Base-by-base conservation (phyloP, 2,329 filamentous ascomycete genomes). In the Colletotrichum agaves region DNA sequence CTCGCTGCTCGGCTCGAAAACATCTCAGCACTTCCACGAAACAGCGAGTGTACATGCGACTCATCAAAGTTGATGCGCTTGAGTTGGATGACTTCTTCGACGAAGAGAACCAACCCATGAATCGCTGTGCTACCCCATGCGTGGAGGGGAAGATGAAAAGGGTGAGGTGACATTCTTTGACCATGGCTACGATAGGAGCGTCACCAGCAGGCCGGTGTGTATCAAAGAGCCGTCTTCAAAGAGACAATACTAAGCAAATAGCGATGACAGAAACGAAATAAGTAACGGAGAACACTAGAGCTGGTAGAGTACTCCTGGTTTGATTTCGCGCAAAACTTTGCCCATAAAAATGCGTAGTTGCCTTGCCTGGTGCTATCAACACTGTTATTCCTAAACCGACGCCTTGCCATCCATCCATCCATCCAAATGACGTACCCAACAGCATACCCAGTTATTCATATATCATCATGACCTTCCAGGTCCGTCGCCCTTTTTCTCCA, bases 71-170 rank as follows among this genome's bases (percentile, higher is more conserved):
- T 0, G 1, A 60, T 1, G 35, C 31, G 4, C 41, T 60, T 6
- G 35, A 55, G n/a, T 11, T 65, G 2, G 15, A 60, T 13, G 63
- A 50, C 1, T 63, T 56, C 12, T 31, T 63, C 12, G 59, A 57
- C 11, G 41, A 27, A n/a, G n/a, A n/a, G n/a, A n/a, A n/a, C n/a
- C n/a, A n/a, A n/a, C n/a, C n/a, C n/a, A n/a, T n/a, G n/a, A n/a
- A n/a, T n/a, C n/a, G n/a, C n/a, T n/a, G n/a, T n/a, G 0, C 33
- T 72, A 3, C 72, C 72, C 3, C 72, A 71, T 19, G 68, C 68
- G 1, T 73, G 69, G 71, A 50, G 37, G 27, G 5, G 27, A 27
- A 27, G 27, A 27, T 27, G 4, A n/a, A n/a, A 60, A 55, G 3
- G 15, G 56, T 3, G 71, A 73, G 27, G 61, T 72, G 2, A 58